phyloP scores from a whole-genome alignment of 202 grass and related monocot genomes.

The Saccharum hybrid region DNA sequence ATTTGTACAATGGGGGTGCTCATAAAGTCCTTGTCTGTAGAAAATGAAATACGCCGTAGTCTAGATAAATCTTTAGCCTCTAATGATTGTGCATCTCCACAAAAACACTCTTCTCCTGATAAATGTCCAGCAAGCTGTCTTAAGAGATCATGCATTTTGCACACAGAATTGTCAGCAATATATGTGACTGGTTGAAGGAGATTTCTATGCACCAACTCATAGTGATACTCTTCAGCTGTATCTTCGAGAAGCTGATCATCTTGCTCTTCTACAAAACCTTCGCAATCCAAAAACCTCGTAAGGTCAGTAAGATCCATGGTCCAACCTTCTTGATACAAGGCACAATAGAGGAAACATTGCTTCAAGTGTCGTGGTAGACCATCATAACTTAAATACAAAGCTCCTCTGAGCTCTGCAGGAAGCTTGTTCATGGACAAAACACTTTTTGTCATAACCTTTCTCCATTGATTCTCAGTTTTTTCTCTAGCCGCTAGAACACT shows the following conservation, averaged over 20 bases:
- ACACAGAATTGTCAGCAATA: not conserved
- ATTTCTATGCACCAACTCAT: slow-evolving; percentile 41
- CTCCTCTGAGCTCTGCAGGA: slow-evolving; percentile 5
- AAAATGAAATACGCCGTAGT: slow-evolving; percentile 7
- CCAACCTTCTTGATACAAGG: slow-evolving; percentile 12
- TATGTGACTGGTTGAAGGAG: slow-evolving; percentile 7
- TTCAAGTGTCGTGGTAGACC: not conserved
- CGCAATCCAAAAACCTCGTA: slow-evolving; percentile 29
- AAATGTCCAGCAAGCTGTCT: not conserved
- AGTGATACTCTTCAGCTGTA: slow-evolving; percentile 30
- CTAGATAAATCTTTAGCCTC: not conserved
- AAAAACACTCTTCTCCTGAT: not conserved
- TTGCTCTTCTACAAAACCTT: slow-evolving; percentile 41
- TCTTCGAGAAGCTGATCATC: slow-evolving; percentile 16
- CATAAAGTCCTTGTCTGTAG: too few relatives aligned
- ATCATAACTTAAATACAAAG: slow-evolving; percentile 47
- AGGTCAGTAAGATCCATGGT: not conserved
- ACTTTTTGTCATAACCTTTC: too few relatives aligned
- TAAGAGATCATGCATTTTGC: slow-evolving; percentile 41
- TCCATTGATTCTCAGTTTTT: slow-evolving; percentile 26
- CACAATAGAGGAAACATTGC: slow-evolving; percentile 37
- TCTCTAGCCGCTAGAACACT: slow-evolving; percentile 33
- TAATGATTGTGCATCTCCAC: not conserved
- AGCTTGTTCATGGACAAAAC: slow-evolving; percentile 13
- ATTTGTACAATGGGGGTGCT: not conserved